phyloP scores from a whole-genome alignment of 2,329 filamentous ascomycete species.

The Cladosporium sp. region DNA sequence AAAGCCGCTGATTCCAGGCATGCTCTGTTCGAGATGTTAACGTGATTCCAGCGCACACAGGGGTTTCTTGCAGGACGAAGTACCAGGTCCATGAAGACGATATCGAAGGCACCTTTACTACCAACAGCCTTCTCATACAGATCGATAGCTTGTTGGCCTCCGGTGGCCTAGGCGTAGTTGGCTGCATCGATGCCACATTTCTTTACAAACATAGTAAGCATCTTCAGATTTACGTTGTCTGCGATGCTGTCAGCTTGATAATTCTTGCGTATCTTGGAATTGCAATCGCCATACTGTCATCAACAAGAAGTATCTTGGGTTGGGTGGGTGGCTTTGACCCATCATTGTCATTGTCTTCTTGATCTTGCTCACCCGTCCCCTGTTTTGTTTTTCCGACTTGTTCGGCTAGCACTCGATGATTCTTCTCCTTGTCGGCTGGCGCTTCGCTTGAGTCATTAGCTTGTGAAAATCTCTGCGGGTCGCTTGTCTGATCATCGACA shows the following conservation, averaged over 20 bases:
- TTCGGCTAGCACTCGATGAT: background rate
- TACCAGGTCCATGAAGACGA: slow-evolving; percentile 1
- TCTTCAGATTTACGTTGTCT: background rate
- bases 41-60: background rate
- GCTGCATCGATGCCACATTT: background rate
- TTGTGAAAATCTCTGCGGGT: background rate
- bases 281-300: background rate
- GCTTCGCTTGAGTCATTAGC: background rate
- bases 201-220: background rate
- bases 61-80: background rate
- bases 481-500: background rate
- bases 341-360: background rate
- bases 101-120: background rate
- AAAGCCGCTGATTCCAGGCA: background rate
- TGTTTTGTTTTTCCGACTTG: background rate
- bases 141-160: background rate
- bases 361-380: background rate
- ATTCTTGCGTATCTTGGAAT: background rate
- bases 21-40: background rate
- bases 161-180: background rate
- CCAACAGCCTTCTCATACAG: background rate
- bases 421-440: background rate
- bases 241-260: background rate
- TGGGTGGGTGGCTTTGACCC: background rate
- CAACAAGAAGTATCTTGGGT: background rate